Evolutionary conservation across 2,329 filamentous ascomycete genomes (phyloP), one percentile per base, ranked within the genome.

Genomic region (Tolypocladium capitatum): DNA sequence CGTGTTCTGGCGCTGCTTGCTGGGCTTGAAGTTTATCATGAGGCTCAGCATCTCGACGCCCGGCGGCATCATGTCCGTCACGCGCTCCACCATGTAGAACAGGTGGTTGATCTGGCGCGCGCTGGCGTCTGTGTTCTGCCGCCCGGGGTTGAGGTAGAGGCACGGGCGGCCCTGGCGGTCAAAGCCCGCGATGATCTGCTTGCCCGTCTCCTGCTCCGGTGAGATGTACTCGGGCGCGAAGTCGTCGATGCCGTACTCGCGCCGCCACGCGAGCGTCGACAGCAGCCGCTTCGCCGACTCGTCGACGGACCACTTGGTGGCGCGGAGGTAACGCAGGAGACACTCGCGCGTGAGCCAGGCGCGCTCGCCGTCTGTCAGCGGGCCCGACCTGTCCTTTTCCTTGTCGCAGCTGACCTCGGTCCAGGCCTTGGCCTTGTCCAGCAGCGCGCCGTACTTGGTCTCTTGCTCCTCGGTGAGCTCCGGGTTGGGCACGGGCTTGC

Each of bases 261-360:
- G 78, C 43, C 92, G 81, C 92, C 92, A 98, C 51, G 79, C 76
- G 49, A 97, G 69, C 0, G 91, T 96, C 41, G 78, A 78, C 55
- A 83, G 80, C 36, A 97, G 67, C n/a, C 92, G 84, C 62, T 83
- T 84, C 55, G 83, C 76, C 9, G 92, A 81, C 43, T 91, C 81
- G 40, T 79, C 69, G 45, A 84, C 75, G 55, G 82, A 75, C 89
- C 92, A 98, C 67, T 94, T 96, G 34, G 88, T 90, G 20, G 92
- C 92, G 50, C 91, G 84, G 30, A 98, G 81, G 64, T 95, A 98
- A 56, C 92, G 85, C 36, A 96, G 75, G 16, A 98, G 75, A 62
- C 91, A 97, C 64, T 98, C 92, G 54, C 82, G 80, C 13, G 90
- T 95, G 55, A 98, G 76, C 81, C 88, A 98, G 69, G 92, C 80